These are phyloP conservation scores for Alternaria panax DNA, from an alignment of 2,329 filamentous ascomycete species.

Conservation along the genomic window DNA sequence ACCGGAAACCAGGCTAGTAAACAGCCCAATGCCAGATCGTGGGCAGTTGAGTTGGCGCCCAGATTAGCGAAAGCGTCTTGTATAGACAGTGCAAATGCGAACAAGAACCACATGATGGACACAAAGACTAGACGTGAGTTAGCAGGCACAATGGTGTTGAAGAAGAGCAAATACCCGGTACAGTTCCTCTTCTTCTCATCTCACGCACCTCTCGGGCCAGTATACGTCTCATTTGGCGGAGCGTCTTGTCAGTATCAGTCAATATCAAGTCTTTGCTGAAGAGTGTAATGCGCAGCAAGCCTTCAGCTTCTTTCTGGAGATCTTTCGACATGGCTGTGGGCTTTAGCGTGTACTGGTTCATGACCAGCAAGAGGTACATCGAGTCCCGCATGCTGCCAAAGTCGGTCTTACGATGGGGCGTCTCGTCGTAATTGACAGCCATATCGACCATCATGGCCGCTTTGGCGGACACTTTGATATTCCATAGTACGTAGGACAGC, in stretches of 20 bases:
- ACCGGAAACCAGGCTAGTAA: constrained; percentile 57
- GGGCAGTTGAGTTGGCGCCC: constrained; percentile 53
- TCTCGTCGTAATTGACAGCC: constrained; percentile 42
- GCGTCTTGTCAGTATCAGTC: constrained; percentile 33
- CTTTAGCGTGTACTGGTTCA: constrained; percentile 56
- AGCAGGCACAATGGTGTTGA: neutral
- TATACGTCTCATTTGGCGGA: constrained; percentile 45
- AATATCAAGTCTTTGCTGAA: constrained; percentile 51
- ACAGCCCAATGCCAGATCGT: constrained; percentile 55
- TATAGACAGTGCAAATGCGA: constrained; percentile 49
- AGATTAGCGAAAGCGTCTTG: constrained; percentile 47
- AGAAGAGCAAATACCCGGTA: constrained; percentile 33
- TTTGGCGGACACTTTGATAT: constrained; percentile 52
- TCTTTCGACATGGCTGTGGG: constrained; percentile 22
- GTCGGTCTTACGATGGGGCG: constrained; percentile 38
- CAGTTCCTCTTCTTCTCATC: constrained; percentile 51
- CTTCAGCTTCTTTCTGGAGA: constrained; percentile 46
- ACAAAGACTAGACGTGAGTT: constrained; percentile 41
- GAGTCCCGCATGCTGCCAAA: constrained; percentile 54
- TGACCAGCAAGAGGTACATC: constrained; percentile 54
- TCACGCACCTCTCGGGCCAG: constrained; percentile 53
- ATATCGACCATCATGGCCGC: constrained; percentile 52
- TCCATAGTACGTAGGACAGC: constrained; percentile 51
- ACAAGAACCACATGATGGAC: constrained; percentile 55
- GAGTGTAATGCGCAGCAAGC: constrained; percentile 50